Conservation (phyloP, 306 rosid species). For the Lagenaria siceraria region DNA sequence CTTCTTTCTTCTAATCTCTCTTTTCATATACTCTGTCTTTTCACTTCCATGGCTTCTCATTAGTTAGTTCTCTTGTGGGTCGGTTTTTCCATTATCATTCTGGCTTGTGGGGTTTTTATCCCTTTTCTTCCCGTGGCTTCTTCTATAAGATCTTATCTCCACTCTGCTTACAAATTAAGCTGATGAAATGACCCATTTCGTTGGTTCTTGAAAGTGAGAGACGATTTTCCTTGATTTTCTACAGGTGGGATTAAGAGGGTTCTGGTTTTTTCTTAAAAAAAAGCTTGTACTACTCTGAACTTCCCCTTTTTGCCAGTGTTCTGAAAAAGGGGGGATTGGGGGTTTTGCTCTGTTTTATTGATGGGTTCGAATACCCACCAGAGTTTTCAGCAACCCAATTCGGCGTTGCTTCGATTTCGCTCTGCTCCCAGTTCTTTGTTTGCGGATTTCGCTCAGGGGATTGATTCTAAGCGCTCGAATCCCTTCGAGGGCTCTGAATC, state of each 20-base stretch:
- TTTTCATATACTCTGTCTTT: neutral
- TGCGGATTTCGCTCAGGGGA: conserved; percentile 19
- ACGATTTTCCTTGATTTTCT: conserved; percentile 26
- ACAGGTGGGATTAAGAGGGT: neutral
- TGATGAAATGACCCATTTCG: conserved; percentile 11
- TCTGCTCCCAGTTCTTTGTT: conserved; percentile 51
- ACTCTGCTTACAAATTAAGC: conserved; percentile 59
- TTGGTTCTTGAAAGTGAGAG: conserved; percentile 15
- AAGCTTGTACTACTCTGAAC: neutral
- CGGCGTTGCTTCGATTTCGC: conserved; percentile 65
- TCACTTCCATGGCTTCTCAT: neutral
- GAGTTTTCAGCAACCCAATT: conserved; percentile 28
- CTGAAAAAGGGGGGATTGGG: neutral
- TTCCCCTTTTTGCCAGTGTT: neutral
- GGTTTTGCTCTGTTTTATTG: neutral
- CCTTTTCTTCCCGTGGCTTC: conserved; percentile 31
- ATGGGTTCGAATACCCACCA: conserved; percentile 56
- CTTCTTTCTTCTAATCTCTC: conserved; percentile 1
- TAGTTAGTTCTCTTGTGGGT: neutral
- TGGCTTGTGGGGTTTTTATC: neutral
- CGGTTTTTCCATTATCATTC: neutral
- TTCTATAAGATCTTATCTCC: conserved; percentile 72
- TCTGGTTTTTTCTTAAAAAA: neutral
- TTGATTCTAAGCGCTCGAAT: conserved; percentile 10
- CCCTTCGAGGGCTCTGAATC: conserved; percentile 25